Conservation (phyloP, 2,329 filamentous ascomycete species). For the Ilyonectria robusta region DNA sequence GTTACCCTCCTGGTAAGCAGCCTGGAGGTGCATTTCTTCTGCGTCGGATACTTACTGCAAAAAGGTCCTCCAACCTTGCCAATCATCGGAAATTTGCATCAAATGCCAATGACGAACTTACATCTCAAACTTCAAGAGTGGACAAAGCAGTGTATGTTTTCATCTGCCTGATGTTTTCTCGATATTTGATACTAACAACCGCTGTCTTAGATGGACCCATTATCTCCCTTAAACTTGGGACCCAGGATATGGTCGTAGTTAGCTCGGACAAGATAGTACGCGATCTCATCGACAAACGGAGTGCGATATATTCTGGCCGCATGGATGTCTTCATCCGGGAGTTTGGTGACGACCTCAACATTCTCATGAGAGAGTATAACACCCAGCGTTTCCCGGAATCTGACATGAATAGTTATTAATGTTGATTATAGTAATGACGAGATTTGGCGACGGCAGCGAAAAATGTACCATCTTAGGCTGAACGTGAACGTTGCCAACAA, state of each 20-base stretch:
- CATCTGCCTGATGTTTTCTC: not conserved
- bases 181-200: not conserved
- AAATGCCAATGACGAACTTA: constrained; percentile 16
- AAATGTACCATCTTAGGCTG: constrained; percentile 20
- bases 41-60: not conserved
- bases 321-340: constrained; percentile 22
- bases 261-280: constrained; percentile 16
- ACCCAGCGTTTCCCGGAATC: not conserved
- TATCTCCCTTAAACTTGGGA: constrained; percentile 15
- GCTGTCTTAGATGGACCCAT: constrained; percentile 12
- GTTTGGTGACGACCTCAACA: constrained; percentile 22
- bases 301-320: constrained; percentile 11
- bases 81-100: constrained; percentile 22
- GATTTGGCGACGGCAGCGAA: constrained; percentile 21
- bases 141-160: constrained; percentile 4
- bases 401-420: not conserved
- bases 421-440: constrained; percentile 15
- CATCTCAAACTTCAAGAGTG: constrained; percentile 18
- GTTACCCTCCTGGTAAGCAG: constrained; percentile 12
- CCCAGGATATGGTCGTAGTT: constrained; percentile 17
- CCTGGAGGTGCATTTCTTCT: not conserved
- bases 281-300: constrained; percentile 19
- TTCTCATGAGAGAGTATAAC: constrained; percentile 14
- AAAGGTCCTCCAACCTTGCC: constrained; percentile 21
- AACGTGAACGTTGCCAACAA: constrained; percentile 18